phyloP scores from a whole-genome alignment of 2,329 filamentous ascomycete genomes.

The Penicillium sp. region DNA sequence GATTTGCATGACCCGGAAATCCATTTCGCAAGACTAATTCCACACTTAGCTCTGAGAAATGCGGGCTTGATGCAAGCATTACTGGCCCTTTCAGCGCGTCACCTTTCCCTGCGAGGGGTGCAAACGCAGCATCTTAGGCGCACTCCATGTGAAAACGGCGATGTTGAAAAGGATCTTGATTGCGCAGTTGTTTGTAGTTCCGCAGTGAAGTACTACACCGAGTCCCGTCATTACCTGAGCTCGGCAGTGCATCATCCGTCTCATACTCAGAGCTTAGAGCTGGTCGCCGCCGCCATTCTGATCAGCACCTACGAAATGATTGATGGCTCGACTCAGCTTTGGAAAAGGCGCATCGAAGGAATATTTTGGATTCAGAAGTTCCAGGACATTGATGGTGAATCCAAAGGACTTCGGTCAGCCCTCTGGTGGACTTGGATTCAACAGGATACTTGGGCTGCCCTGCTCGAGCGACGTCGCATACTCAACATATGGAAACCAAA shows the following conservation, averaged over 20 bases:
- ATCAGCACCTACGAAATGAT: constrained; percentile 2
- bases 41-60: background rate
- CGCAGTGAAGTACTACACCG: background rate
- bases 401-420: background rate
- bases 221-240: background rate
- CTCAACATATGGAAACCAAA: background rate
- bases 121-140: background rate
- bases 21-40: background rate
- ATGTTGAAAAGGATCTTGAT: background rate
- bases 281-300: background rate
- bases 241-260: background rate
- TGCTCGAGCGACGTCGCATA: background rate
- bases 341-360: background rate
- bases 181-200: background rate
- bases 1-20: background rate
- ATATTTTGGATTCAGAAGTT: background rate
- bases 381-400: background rate
- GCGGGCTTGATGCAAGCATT: constrained; percentile 1
- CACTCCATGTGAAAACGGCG: background rate
- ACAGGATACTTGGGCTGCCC: background rate
- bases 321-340: background rate
- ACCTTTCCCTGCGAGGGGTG: background rate
- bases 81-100: background rate
- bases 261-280: background rate
- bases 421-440: background rate